Evolutionary conservation across 306 rosid genomes (phyloP).

Genomic region (Cucumis melo): DNA sequence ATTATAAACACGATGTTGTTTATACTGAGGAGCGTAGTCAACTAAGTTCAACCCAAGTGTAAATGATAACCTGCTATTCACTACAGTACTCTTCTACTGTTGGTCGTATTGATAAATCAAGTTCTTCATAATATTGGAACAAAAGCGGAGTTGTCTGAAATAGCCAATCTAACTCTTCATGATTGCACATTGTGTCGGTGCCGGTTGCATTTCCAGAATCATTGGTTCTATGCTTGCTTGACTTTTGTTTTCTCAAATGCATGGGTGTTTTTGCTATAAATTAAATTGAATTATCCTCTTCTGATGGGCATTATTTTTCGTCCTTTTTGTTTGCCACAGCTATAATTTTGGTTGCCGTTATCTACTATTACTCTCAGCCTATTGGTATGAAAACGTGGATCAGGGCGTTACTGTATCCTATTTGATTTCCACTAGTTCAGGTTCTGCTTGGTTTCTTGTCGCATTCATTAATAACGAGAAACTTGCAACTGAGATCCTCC

Average conservation of each 20-base stretch:
- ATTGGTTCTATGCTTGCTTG: neutral
- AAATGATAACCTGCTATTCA: neutral
- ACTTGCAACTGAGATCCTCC: neutral
- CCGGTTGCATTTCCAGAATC: neutral
- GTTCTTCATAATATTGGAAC: neutral
- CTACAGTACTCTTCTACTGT: neutral
- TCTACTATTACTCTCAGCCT: constrained; percentile 88
- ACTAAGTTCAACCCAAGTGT: neutral
- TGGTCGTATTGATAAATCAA: neutral
- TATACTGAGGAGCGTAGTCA: neutral
- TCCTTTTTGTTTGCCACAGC: constrained; percentile 39
- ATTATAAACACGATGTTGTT: neutral
- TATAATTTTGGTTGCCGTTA: constrained; percentile 55
- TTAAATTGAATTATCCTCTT: neutral
- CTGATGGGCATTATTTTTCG: neutral
- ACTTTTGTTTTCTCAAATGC: neutral
- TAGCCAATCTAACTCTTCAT: neutral
- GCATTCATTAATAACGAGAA: constrained; percentile 11
- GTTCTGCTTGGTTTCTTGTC: neutral
- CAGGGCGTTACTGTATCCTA: constrained; percentile 81
- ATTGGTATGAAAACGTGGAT: constrained; percentile 52
- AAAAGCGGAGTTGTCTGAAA: neutral
- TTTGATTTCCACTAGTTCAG: constrained; percentile 14
- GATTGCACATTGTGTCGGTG: neutral
- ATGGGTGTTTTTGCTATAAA: neutral